Percentiles rank a stretch among this genome's conserved stretches.
These are phyloP conservation scores for Apiotrichum gracile DNA, from an alignment of 1,284 basidiomycete genomes.

Conservation along the genomic window DNA sequence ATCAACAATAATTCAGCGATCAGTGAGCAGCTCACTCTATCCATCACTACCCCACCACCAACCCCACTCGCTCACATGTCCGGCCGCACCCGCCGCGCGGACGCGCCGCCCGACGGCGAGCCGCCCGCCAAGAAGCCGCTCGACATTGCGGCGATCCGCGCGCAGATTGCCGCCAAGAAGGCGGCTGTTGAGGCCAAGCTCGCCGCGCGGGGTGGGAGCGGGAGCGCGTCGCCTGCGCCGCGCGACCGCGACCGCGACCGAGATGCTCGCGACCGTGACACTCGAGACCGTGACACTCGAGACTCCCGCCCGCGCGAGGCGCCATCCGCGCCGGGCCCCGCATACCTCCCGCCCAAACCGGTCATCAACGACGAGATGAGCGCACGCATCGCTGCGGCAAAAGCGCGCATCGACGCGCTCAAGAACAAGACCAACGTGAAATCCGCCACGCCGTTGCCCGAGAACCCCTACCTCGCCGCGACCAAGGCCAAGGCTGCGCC, in stretches of 20 bases:
- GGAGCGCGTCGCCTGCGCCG: constrained; percentile 20
- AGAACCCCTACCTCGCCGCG: constrained; percentile 6
- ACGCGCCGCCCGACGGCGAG: constrained; percentile 16
- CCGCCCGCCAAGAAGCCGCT: constrained; percentile 19
- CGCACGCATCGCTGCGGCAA: constrained; percentile 68
- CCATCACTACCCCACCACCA: not conserved
- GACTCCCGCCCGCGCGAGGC: constrained; percentile 14
- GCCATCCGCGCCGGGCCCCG: constrained; percentile 24
- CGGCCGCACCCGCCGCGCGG: constrained; percentile 5
- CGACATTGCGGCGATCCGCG: constrained; percentile 45
- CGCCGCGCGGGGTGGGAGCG: constrained; percentile 39
- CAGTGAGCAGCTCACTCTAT: too few relatives aligned
- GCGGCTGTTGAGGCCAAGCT: constrained; percentile 63
- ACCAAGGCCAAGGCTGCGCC: not conserved
- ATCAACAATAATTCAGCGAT: too few relatives aligned
- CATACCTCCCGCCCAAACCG: constrained; percentile 42
- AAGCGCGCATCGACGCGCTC: constrained; percentile 68
- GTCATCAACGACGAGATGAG: constrained; percentile 57
- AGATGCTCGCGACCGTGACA: not conserved
- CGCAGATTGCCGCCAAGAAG: constrained; percentile 76
- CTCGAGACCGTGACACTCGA: not conserved
- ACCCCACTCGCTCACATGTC: constrained; percentile 4
- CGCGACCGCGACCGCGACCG: not conserved
- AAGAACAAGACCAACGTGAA: constrained; percentile 43
- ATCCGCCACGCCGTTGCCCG: not conserved